Evolutionary conservation across 2,329 filamentous ascomycete genomes (phyloP).

Genomic region (Ophiostoma himal-ulmi): DNA sequence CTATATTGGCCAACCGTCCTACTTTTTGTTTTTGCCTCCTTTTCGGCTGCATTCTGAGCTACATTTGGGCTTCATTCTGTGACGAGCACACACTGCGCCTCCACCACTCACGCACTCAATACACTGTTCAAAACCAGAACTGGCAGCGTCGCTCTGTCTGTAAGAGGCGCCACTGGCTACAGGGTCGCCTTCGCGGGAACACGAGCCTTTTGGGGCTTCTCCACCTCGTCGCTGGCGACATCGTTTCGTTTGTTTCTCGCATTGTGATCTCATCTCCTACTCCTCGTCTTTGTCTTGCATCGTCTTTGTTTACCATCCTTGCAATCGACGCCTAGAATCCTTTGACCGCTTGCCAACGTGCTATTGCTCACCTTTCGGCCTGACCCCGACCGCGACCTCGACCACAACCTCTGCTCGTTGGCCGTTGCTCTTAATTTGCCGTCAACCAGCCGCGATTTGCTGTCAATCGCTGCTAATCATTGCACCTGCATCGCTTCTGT

Average conservation of each 20-base stretch:
- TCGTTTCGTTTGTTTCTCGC: neutral
- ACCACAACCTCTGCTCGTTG: neutral
- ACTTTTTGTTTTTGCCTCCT: neutral
- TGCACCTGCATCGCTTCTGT: constrained; percentile 6
- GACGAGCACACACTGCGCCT: neutral
- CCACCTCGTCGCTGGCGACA: constrained; percentile 16
- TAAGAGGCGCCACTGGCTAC: constrained; percentile 10
- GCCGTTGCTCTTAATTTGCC: neutral
- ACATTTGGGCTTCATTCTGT: neutral
- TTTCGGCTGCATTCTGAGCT: constrained; percentile 5
- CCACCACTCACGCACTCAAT: neutral
- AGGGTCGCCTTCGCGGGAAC: constrained; percentile 8
- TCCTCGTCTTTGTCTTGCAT: neutral
- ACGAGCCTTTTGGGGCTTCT: constrained; percentile 15
- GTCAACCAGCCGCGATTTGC: neutral
- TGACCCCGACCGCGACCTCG: neutral
- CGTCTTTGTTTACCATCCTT: neutral
- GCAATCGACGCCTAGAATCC: neutral
- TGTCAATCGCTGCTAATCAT: neutral
- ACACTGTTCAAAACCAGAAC: constrained; percentile 12
- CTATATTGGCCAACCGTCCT: neutral
- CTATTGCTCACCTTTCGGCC: neutral
- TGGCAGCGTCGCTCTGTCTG: neutral
- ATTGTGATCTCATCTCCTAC: neutral
- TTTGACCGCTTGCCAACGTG: neutral